phyloP scores from a whole-genome alignment of 169 alveolate species.

The Eimeria praecox region DNA sequence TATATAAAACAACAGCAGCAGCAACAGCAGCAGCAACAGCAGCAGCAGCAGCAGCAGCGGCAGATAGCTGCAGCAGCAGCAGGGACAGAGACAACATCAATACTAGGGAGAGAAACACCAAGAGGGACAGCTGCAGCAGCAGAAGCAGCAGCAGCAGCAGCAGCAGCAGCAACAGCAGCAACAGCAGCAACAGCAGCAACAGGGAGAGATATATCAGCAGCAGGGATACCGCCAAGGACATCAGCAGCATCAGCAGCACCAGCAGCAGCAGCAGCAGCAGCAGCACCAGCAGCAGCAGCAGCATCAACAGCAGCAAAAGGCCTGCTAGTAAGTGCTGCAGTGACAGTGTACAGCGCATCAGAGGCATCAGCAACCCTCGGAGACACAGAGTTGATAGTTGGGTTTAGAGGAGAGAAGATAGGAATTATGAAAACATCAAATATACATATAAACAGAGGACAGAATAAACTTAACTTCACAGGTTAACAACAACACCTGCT shows the following conservation, averaged over 20 bases:
- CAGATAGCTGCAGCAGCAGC: no score
- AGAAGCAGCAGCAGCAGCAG: neutral
- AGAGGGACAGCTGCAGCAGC: neutral
- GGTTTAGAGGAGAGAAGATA: no score
- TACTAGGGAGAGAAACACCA: neutral
- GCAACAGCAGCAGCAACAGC: neutral
- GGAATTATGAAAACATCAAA: no score
- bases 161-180: neutral
- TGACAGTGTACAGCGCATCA: neutral
- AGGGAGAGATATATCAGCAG: no score
- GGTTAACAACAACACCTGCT: no score
- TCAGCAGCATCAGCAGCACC: no score
- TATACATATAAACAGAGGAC: no score
- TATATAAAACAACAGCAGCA: neutral
- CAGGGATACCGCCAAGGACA: no score
- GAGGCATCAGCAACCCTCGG: neutral
- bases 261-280: neutral
- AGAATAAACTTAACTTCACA: no score
- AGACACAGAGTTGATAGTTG: no score
- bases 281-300: neutral
- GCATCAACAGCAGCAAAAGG: neutral
- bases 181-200: neutral
- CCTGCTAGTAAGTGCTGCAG: neutral
- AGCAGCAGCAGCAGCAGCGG: no score
- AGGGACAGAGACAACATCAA: neutral